Evolutionary conservation across 805 yeast species (phyloP), one percentile per base, ranked within the genome.

Genomic region (Lachancea kluyveri): DNA sequence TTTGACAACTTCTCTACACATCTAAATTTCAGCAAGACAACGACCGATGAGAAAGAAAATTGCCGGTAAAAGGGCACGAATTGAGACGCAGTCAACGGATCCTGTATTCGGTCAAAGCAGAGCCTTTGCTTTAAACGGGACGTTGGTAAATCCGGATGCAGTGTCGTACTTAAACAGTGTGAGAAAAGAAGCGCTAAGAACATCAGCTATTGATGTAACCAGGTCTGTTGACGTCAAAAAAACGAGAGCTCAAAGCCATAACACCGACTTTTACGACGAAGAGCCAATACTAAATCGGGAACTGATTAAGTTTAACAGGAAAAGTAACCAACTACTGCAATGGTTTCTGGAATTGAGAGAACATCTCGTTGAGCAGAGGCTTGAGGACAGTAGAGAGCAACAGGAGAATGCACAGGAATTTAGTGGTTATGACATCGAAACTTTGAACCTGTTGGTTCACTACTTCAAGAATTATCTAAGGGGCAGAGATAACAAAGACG

Each of bases 21-120:
- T 3, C n/a, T 3, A 15, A 3, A 5, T 22, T 8, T 3, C 11
- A 6, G 4, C 24, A 22, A 3, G 8, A 9, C 13, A 21, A n/a
- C 10, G n/a, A 9, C 10, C 11, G 5, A 21, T 9, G 5, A 21
- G 11, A 21, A 21, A 5, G 11, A 21, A 21, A 21, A 6, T 19
- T 19, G 21, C 9, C 21, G 10, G 21, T 19, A 19, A 19, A 19
- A 19, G 21, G 9, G 25, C 25, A 22, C 7, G 7, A 22, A 10
- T 7, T 4, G 33, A 30, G 18, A 23, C 35, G 9, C 31, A 30
- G 18, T 24, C 28, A 9, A 20, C 33, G 30, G 59, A 55, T 33
- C 42, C 52, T 1, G 20, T 43, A 8, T 56, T 53, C 44, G 61
- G 61, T 3, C 61, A 56, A 36, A 30, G 36, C 2, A 35, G 47